Conservation (phyloP, 2,329 filamentous ascomycete genomes). For the Neofusicoccum parvum region DNA sequence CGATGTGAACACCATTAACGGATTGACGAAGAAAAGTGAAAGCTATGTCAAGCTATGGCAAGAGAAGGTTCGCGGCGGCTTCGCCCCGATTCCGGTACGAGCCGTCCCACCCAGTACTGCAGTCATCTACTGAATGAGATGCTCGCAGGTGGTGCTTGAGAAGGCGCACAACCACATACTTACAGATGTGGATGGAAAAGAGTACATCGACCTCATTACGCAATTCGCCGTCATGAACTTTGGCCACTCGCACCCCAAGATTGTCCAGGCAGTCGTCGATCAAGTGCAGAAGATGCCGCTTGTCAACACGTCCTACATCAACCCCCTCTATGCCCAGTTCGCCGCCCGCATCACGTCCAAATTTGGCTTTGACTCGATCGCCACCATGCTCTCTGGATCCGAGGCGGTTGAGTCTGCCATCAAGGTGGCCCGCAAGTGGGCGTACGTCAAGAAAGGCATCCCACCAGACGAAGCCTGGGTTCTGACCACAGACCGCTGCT, state of each 20-base stretch:
- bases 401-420: conserved; percentile 94
- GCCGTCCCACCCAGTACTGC: too few species aligned
- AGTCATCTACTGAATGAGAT: too few species aligned
- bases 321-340: background rate
- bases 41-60: background rate
- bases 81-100: background rate
- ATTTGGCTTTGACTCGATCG: conserved; percentile 76
- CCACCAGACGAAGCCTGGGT: conserved; percentile 75
- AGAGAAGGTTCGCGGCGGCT: conserved; percentile 1
- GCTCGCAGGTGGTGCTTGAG: background rate
- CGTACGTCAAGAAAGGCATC: conserved; percentile 77
- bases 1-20: background rate
- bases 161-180: background rate
- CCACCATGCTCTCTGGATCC: conserved; percentile 84
- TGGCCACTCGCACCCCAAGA: background rate
- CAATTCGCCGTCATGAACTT: conserved; percentile 6
- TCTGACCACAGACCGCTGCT: conserved; percentile 35
- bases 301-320: background rate
- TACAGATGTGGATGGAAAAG: background rate
- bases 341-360: background rate
- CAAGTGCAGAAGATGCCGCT: background rate
- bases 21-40: background rate
- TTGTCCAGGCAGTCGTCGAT: background rate
- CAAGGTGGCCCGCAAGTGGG: conserved; percentile 95
- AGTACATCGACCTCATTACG: background rate